Conservation (phyloP, 306 rosid species). For the Glycine latifolia region DNA sequence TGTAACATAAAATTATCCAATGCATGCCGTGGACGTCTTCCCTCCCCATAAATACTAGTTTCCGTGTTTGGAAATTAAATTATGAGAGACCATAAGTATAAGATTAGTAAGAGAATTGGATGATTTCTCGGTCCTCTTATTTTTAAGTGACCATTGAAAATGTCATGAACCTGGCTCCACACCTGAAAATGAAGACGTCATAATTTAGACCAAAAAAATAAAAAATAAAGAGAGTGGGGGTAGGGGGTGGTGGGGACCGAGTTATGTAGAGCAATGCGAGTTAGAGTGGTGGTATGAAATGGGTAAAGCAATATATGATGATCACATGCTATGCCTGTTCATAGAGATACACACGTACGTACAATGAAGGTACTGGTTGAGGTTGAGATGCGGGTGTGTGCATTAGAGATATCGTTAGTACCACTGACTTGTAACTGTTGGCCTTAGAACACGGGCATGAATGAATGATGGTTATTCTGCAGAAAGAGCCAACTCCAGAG, state of each 20-base stretch:
- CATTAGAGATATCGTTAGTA: not conserved
- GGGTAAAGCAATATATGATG: conserved; percentile 2
- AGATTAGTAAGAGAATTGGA: not conserved
- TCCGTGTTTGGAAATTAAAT: not conserved
- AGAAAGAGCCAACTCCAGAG: not conserved
- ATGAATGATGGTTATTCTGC: not conserved
- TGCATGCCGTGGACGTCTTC: too few relatives aligned
- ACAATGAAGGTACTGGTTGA: conserved; percentile 25
- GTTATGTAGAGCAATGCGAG: not conserved
- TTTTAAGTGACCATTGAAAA: not conserved
- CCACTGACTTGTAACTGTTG: not conserved
- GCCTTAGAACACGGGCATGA: conserved; percentile 39
- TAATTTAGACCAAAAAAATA: not conserved
- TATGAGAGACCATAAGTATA: not conserved
- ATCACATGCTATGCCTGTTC: conserved; percentile 43
- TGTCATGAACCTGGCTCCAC: conserved; percentile 31
- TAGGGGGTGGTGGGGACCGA: conserved; percentile 27
- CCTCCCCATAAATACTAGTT: not conserved
- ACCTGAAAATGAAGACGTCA: conserved; percentile 1
- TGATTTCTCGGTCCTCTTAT: conserved; percentile 11
- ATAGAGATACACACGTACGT: conserved; percentile 22
- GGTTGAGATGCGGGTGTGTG: not conserved
- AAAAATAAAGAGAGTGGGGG: not conserved
- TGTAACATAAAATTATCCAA: too few relatives aligned
- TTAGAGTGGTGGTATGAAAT: too few relatives aligned